phyloP scores from a whole-genome alignment of 1,139 yeast species.

The Zygosaccharomyces sapae region DNA sequence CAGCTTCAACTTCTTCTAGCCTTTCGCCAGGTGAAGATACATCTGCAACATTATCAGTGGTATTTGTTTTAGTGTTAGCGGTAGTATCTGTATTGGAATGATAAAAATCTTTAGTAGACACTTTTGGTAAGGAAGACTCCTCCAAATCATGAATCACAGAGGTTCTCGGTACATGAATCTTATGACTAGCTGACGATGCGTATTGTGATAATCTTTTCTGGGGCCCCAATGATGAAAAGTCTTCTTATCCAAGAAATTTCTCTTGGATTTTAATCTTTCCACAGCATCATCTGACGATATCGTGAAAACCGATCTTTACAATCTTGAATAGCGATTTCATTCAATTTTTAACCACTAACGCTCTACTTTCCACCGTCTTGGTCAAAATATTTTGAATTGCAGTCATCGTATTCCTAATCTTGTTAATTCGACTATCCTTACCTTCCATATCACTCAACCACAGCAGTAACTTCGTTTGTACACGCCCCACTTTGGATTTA shows the following conservation, averaged over 20 bases:
- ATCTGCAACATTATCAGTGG: not conserved
- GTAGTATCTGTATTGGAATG: not conserved
- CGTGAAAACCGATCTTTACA: slow-evolving; percentile 1
- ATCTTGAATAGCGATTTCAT: slow-evolving; percentile 6
- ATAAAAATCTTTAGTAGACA: slow-evolving; percentile 6
- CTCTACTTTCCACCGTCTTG: slow-evolving; percentile 2
- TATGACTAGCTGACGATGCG: slow-evolving; percentile 8
- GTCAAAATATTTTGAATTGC: not conserved
- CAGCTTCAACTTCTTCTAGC: not conserved
- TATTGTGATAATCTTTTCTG: slow-evolving; percentile 7
- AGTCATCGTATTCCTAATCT: slow-evolving; percentile 5
- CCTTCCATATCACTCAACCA: slow-evolving; percentile 6
- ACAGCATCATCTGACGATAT: slow-evolving; percentile 6
- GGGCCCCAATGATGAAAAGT: slow-evolving; percentile 6
- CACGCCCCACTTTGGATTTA: slow-evolving; percentile 9
- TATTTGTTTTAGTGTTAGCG: no score
- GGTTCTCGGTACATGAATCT: slow-evolving; percentile 7
- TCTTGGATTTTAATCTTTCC: slow-evolving; percentile 5
- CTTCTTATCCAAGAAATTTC: slow-evolving; percentile 11
- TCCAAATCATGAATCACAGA: slow-evolving; percentile 1
- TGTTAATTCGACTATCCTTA: slow-evolving; percentile 4
- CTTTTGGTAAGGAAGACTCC: slow-evolving; percentile 2
- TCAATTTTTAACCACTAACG: slow-evolving; percentile 2
- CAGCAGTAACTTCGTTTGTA: slow-evolving; percentile 7
- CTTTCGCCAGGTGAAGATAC: not conserved